Percentiles rank a stretch among this genome's conserved stretches.
Evolutionary conservation across 768 basidiomycete genomes (phyloP).

Genomic region (Leccinum pellstonianum): DNA sequence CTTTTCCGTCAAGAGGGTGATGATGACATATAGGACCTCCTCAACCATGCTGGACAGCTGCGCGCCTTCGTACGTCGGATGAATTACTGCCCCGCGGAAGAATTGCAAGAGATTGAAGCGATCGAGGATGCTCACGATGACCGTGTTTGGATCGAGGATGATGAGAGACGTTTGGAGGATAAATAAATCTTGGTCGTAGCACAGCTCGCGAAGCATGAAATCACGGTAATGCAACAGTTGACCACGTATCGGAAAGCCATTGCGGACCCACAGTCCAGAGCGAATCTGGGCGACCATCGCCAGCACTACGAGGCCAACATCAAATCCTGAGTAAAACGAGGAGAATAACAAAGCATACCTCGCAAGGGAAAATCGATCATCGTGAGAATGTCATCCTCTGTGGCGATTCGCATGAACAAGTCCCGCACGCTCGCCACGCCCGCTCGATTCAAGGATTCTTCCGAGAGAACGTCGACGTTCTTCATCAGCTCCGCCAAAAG

Average conservation of each 20-base stretch:
- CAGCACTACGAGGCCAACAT: conserved; percentile 50
- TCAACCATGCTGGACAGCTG: conserved; percentile 87
- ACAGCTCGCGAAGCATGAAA: conserved; percentile 91
- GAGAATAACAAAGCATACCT: conserved; percentile 48
- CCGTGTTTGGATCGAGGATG: conserved; percentile 71
- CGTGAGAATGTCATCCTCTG: conserved; percentile 67
- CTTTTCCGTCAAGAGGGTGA: conserved; percentile 82
- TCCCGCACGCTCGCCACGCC: conserved; percentile 58
- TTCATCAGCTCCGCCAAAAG: conserved; percentile 86
- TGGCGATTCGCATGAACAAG: conserved; percentile 58
- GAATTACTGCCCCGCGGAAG: conserved; percentile 62
- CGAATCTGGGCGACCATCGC: conserved; percentile 94
- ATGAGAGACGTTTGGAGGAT: conserved; percentile 84
- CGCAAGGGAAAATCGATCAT: conserved; percentile 87
- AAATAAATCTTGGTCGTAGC: conserved; percentile 94
- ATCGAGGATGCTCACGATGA: conserved; percentile 85
- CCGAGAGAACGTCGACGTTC: conserved; percentile 66
- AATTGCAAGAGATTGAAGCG: conserved; percentile 81
- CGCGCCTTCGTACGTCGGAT: conserved; percentile 60
- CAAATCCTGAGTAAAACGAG: conserved; percentile 1
- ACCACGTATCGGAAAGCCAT: conserved; percentile 92
- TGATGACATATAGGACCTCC: conserved; percentile 84
- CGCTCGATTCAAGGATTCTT: conserved; percentile 49
- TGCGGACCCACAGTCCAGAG: conserved; percentile 95
- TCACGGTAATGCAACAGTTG: conserved; percentile 96